These are phyloP conservation scores for Beauveria australis DNA, from an alignment of 2,329 filamentous ascomycete species.

Conservation along the genomic window DNA sequence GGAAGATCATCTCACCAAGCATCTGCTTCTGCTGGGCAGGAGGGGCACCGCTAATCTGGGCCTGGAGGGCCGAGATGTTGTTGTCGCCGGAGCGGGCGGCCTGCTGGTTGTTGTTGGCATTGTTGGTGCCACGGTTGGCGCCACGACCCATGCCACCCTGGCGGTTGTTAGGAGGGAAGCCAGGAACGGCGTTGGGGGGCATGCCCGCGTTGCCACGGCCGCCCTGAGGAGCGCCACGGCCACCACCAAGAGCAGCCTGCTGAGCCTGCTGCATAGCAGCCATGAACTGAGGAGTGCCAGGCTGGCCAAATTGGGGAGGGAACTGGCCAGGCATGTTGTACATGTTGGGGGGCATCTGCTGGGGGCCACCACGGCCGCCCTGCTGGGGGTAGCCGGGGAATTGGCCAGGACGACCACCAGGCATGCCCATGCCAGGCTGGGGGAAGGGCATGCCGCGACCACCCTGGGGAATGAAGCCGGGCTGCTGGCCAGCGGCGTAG, in stretches of 20 bases:
- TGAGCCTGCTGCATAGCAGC: slow-evolving; percentile 75
- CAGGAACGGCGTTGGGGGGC: slow-evolving; percentile 43
- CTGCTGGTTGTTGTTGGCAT: slow-evolving; percentile 34
- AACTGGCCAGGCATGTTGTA: slow-evolving; percentile 76
- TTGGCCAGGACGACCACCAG: slow-evolving; percentile 73
- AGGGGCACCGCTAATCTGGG: slow-evolving; percentile 47
- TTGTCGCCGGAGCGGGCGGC: slow-evolving; percentile 31
- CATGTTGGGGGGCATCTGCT: slow-evolving; percentile 80
- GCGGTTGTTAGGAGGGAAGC: slow-evolving; percentile 49
- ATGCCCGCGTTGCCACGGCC: slow-evolving; percentile 56
- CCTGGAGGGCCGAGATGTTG: slow-evolving; percentile 36
- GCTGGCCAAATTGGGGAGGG: slow-evolving; percentile 72
- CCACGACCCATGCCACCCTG: slow-evolving; percentile 43
- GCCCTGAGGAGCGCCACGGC: slow-evolving; percentile 57
- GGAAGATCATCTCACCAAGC: slow-evolving; percentile 94
- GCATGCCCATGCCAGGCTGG: slow-evolving; percentile 55
- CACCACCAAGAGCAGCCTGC: slow-evolving; percentile 50
- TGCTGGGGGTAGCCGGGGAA: slow-evolving; percentile 82
- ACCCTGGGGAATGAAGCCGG: slow-evolving; percentile 56
- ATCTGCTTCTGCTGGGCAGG: slow-evolving; percentile 94
- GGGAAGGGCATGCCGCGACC: slow-evolving; percentile 61
- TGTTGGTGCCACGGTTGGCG: slow-evolving; percentile 36
- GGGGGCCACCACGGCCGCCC: slow-evolving; percentile 78
- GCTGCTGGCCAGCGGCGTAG: slow-evolving; percentile 77
- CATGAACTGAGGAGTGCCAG: slow-evolving; percentile 70